Evolutionary conservation across 2,329 filamentous ascomycete genomes (phyloP), one percentile per base, ranked within the genome.

Genomic region (Cladosporium sp.): DNA sequence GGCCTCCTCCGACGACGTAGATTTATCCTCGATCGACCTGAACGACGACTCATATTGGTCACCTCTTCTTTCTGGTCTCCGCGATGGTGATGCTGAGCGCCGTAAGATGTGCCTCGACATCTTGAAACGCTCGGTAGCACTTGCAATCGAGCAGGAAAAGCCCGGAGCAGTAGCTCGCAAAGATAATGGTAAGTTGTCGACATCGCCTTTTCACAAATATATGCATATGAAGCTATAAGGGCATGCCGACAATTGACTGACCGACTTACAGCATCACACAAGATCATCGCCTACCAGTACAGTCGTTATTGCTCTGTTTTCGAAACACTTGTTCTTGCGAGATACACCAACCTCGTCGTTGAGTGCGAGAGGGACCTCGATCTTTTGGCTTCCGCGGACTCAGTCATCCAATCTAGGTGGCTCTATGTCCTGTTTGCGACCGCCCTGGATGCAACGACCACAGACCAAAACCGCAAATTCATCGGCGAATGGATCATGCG

Each of bases 311-410:
- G 78, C 51, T 78, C 77, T 4, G 72, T 84, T 1, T 84, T 81
- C 66, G 81, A 84, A 65, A 83, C 78, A 0, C 79, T 84, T 18
- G 78, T 83, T 8, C 75, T 84, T 24, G 80, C 81, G 47, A 77
- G 82, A 28, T 84, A 84, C 67, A 69, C 80, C 51, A 84, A 84
- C 66, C 82, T 84, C 66, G 78, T 83, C 2, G 71, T 81, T 41
- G 81, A 80, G 26, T 82, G 80, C 60, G 74, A 83, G 34, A 71
- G 74, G 21, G 81, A 83, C 62, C 71, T 84, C 14, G 76, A 79
- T 21, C 72, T 71, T 8, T 68, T 83, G 1, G 73, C 79, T 38
- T 76, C 76, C 0, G 59, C 74, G 7, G 62, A 70, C 3, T 80
- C 78, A 5, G 65, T 73, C 0, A 74, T 83, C 2, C 75, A 78